Evolutionary conservation across 176 grass and related monocot genomes (phyloP).

Genomic region (Eleusine coracana): DNA sequence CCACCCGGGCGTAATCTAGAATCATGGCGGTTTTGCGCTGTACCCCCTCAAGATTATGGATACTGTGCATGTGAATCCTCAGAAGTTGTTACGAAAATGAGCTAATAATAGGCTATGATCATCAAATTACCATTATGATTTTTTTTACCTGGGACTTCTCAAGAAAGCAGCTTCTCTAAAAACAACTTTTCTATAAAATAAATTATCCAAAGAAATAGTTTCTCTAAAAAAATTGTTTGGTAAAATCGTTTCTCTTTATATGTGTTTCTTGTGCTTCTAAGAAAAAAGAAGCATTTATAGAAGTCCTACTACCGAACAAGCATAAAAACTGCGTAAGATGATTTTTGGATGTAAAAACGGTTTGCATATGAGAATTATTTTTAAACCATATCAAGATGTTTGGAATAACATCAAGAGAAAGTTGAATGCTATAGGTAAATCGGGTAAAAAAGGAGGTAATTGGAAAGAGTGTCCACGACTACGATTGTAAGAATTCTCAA

Average conservation of each 20-base stretch:
- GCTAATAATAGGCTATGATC: background rate
- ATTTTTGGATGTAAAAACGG: background rate
- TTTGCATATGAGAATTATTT: background rate
- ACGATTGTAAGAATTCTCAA: background rate
- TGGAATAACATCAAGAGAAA: background rate
- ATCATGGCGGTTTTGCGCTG: conserved; percentile 4
- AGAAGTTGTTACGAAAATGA: background rate
- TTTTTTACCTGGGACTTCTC: too few relatives aligned
- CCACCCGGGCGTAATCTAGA: conserved; percentile 39
- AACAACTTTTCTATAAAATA: too few relatives aligned
- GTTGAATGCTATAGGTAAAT: too few relatives aligned
- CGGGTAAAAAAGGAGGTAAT: too few relatives aligned
- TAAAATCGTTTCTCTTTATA: too few relatives aligned
- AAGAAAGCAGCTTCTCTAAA: too few relatives aligned
- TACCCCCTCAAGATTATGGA: background rate
- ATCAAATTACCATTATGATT: background rate
- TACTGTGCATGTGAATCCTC: background rate
- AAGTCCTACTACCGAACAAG: too few relatives aligned
- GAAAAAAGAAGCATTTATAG: too few relatives aligned
- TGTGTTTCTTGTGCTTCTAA: too few relatives aligned
- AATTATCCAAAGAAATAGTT: too few relatives aligned
- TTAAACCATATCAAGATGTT: background rate
- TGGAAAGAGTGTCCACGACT: too few relatives aligned
- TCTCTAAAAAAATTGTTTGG: too few relatives aligned
- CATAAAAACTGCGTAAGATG: background rate